Evolutionary conservation across 1,139 yeast species (phyloP).

Genomic region (Magnusiomyces sp.): DNA sequence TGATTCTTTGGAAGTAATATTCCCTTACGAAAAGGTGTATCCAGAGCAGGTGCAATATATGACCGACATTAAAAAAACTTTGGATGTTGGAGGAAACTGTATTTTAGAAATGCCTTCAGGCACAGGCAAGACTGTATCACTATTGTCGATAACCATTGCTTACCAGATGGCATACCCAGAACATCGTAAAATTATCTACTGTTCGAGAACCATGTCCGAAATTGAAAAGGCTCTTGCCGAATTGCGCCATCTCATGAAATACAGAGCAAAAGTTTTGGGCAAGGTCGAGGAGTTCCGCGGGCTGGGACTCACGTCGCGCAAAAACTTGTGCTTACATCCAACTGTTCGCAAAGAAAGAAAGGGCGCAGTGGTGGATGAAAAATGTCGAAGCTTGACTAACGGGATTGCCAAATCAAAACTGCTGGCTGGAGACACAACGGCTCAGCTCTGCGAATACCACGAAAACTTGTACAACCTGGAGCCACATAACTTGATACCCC

Average conservation of each 20-base stretch:
- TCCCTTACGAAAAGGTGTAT: constrained; percentile 95
- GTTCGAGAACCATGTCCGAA: constrained; percentile 99
- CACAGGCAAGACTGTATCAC: constrained; percentile 92
- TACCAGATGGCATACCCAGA: constrained; percentile 95
- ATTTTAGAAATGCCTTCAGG: constrained; percentile 99
- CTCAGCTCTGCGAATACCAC: constrained; percentile 71
- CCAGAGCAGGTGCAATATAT: constrained; percentile 98
- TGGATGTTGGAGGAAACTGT: constrained; percentile 97
- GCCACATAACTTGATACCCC: constrained; percentile 80
- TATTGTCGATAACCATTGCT: constrained; percentile 84
- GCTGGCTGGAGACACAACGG: constrained; percentile 52
- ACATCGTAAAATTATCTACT: constrained; percentile 85
- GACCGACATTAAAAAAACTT: constrained; percentile 88
- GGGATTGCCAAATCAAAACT: constrained; percentile 72
- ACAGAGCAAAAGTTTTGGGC: constrained; percentile 73
- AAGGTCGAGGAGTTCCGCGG: constrained; percentile 79
- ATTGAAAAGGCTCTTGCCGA: constrained; percentile 97
- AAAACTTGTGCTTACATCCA: constrained; percentile 88
- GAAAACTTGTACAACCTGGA: constrained; percentile 80
- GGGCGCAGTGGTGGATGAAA: constrained; percentile 93
- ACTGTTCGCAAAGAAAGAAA: constrained; percentile 77
- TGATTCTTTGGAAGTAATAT: constrained; percentile 89
- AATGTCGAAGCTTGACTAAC: constrained; percentile 88
- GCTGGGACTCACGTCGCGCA: constrained; percentile 86
- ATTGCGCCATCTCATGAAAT: constrained; percentile 79